phyloP scores from a whole-genome alignment of 192 early-diverging fungal species.

The Hyaloraphidium curvatum region DNA sequence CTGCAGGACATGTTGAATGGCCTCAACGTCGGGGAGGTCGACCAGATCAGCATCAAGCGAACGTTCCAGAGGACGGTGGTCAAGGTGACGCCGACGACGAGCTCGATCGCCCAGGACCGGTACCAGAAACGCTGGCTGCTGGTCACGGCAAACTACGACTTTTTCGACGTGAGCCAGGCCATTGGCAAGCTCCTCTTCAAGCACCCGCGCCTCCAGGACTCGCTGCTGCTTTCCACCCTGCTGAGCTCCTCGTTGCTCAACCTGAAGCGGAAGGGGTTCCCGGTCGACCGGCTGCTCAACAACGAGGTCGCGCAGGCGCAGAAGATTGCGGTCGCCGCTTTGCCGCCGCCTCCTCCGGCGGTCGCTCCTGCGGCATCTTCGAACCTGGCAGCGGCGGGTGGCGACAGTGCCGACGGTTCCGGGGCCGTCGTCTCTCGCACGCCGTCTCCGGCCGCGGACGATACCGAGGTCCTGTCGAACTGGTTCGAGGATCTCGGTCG shows the following conservation, averaged over 20 bases:
- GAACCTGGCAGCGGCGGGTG: not conserved
- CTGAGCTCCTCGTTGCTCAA: slow-evolving; percentile 40
- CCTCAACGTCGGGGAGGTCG: slow-evolving; percentile 44
- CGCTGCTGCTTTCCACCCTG: slow-evolving; percentile 52
- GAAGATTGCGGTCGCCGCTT: not conserved
- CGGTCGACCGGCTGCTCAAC: slow-evolving; percentile 41
- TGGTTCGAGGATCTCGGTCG: no score
- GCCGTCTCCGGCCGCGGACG: not conserved
- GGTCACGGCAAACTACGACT: slow-evolving; percentile 32
- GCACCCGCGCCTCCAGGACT: slow-evolving; percentile 51
- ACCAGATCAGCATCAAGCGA: slow-evolving; percentile 39
- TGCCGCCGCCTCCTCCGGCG: not conserved
- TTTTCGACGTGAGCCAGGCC: slow-evolving; percentile 58
- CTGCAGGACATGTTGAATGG: slow-evolving; percentile 33
- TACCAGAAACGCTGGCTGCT: slow-evolving; percentile 9
- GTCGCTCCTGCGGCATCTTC: not conserved
- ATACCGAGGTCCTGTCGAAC: not conserved
- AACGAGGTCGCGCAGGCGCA: not conserved
- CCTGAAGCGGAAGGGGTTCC: slow-evolving; percentile 50
- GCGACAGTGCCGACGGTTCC: not conserved
- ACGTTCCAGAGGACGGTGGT: slow-evolving; percentile 14
- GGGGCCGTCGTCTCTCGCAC: not conserved
- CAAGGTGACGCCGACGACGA: slow-evolving; percentile 3
- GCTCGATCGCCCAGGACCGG: slow-evolving; percentile 12
- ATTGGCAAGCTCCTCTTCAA: slow-evolving; percentile 47